A percentile compares a stretch with the other conserved stretches of the same genome.
These are phyloP conservation scores for Hyaloscypha finlandica DNA, from an alignment of 495 filamentous ascomycete genomes.

Conservation along the genomic window DNA sequence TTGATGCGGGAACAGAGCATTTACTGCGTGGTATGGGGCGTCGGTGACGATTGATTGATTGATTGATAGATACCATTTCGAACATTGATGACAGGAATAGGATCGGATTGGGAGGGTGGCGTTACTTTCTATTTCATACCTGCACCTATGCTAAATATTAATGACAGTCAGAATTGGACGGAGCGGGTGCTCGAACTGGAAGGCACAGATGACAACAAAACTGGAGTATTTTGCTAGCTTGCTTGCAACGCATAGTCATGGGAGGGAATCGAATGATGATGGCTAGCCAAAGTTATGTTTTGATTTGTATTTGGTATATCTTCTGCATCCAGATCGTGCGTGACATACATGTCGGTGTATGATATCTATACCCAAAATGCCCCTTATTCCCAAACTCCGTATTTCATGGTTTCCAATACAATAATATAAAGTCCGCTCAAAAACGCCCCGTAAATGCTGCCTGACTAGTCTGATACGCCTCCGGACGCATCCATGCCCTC, in stretches of 20 bases:
- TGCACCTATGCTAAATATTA: slow-evolving; percentile 2
- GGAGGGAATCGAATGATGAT: not conserved
- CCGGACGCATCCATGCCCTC: slow-evolving; percentile 22
- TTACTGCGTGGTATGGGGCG: slow-evolving; percentile 28
- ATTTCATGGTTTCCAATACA: slow-evolving; percentile 3
- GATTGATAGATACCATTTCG: slow-evolving; percentile 7
- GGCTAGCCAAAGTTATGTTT: not conserved
- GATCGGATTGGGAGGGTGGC: not conserved
- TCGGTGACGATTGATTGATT: slow-evolving; percentile 14
- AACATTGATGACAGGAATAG: slow-evolving; percentile 5
- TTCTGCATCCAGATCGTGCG: slow-evolving; percentile 14
- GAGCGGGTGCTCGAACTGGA: not conserved
- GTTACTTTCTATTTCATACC: slow-evolving; percentile 2
- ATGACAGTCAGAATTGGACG: not conserved
- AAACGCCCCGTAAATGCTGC: slow-evolving; percentile 24
- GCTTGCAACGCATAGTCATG: slow-evolving; percentile 9
- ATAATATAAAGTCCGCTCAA: slow-evolving; percentile 19
- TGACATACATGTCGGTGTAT: slow-evolving; percentile 13
- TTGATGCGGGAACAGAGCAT: slow-evolving; percentile 23
- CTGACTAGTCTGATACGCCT: slow-evolving; percentile 27
- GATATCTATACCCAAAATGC: slow-evolving; percentile 21
- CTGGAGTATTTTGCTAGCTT: not conserved
- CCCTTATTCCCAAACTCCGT: slow-evolving; percentile 10
- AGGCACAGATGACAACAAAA: not conserved
- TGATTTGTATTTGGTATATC: slow-evolving; percentile 6